A percentile compares a stretch with the other conserved stretches of the same genome.
Conservation (phyloP, 805 yeast genomes). For the Pichia kluyveri region DNA sequence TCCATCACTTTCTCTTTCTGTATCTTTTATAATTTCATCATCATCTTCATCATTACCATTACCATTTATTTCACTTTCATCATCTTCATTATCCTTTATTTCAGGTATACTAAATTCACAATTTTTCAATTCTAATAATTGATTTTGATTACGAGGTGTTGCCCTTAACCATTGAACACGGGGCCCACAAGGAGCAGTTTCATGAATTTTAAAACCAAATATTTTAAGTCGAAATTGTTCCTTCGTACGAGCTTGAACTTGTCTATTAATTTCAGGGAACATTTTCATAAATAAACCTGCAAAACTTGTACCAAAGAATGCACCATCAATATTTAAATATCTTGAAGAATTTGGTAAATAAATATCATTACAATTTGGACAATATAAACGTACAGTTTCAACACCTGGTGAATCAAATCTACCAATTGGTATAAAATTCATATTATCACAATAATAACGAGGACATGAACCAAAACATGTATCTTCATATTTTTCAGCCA, state of each 20-base stretch:
- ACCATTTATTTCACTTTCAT: constrained; percentile 13
- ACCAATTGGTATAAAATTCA: constrained; percentile 88
- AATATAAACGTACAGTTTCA: constrained; percentile 85
- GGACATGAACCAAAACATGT: constrained; percentile 91
- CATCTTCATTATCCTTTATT: constrained; percentile 18
- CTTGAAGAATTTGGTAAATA: constrained; percentile 84
- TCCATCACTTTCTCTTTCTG: background rate
- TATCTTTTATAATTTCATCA: background rate
- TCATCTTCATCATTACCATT: constrained; percentile 6
- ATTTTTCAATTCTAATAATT: constrained; percentile 49
- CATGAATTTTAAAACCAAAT: constrained; percentile 81
- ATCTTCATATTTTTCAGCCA: constrained; percentile 90
- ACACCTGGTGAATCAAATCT: constrained; percentile 83
- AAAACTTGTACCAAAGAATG: constrained; percentile 93
- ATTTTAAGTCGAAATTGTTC: constrained; percentile 61
- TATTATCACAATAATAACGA: constrained; percentile 79
- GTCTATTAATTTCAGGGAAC: constrained; percentile 83
- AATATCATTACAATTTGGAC: constrained; percentile 91
- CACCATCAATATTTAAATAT: constrained; percentile 87
- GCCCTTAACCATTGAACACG: constrained; percentile 92
- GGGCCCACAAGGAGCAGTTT: constrained; percentile 72
- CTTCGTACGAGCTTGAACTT: constrained; percentile 44
- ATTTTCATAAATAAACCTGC: constrained; percentile 87
- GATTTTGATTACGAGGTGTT: constrained; percentile 55
- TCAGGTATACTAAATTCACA: constrained; percentile 57